Conservation (phyloP, 345 rosid genomes). For the Cardamine chenopodiifolia region DNA sequence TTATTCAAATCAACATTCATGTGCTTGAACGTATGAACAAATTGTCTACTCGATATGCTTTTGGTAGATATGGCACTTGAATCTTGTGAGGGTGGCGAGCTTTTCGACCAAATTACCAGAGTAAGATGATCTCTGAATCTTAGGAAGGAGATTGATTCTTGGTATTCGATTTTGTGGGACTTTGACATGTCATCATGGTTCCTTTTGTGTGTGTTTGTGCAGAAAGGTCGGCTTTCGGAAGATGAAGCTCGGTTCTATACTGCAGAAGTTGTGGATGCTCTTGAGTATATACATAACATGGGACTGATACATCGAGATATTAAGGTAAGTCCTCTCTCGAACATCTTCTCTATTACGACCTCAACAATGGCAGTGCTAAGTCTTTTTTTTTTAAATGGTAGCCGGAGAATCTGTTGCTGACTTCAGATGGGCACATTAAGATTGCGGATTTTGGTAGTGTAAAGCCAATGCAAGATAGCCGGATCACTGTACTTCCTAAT, state of each 20-base stretch:
- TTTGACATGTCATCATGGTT: neutral
- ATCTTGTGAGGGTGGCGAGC: slow-evolving; percentile 99
- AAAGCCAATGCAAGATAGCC: slow-evolving; percentile 94
- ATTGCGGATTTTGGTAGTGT: slow-evolving; percentile 99
- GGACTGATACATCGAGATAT: slow-evolving; percentile 97
- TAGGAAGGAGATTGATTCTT: neutral
- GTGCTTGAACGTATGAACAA: neutral
- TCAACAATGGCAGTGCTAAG: slow-evolving; percentile 23
- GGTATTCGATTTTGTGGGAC: slow-evolving; percentile 46
- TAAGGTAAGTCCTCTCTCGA: slow-evolving; percentile 57
- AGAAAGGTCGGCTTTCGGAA: slow-evolving; percentile 84
- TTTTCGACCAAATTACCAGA: slow-evolving; percentile 95
- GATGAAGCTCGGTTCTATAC: slow-evolving; percentile 91
- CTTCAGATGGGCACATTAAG: slow-evolving; percentile 84
- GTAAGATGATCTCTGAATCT: slow-evolving; percentile 52
- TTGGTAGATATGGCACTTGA: slow-evolving; percentile 85
- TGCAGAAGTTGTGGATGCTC: slow-evolving; percentile 95
- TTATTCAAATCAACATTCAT: neutral
- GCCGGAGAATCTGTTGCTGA: slow-evolving; percentile 95
- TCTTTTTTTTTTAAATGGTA: slow-evolving; percentile 47
- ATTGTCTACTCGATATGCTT: neutral
- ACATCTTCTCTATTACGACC: slow-evolving; percentile 11
- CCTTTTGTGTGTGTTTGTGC: slow-evolving; percentile 31
- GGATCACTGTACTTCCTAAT: slow-evolving; percentile 86
- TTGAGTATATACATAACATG: slow-evolving; percentile 88